Conservation (phyloP, 148 eudicot genomes). For the Heliosperma pusillum region DNA sequence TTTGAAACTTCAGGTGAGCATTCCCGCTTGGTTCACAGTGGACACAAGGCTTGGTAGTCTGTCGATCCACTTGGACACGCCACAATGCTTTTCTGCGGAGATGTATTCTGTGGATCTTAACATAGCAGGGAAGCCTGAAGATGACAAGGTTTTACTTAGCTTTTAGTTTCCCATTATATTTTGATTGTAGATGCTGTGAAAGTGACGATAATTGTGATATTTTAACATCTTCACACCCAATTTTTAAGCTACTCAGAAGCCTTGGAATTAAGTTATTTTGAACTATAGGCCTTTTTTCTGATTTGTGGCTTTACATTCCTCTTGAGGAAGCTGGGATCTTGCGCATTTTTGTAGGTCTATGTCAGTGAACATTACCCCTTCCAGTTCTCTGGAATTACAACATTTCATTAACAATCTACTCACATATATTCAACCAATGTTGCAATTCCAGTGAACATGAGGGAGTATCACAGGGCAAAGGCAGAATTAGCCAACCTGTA, state of each 20-base stretch:
- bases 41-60: slow-evolving; percentile 94
- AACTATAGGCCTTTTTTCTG: background rate
- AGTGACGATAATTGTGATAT: background rate
- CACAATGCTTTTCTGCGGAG: slow-evolving; percentile 99
- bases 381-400: too few species aligned
- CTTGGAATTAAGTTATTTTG: background rate
- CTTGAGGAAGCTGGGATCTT: background rate
- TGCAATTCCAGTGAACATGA: too few species aligned
- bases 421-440: too few species aligned
- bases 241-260: background rate
- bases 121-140: slow-evolving; percentile 83
- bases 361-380: background rate
- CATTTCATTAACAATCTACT: too few species aligned
- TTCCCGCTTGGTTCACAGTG: slow-evolving; percentile 92
- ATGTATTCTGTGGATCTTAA: slow-evolving; percentile 92
- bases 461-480: background rate
- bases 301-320: background rate
- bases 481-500: background rate
- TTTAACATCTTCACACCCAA: background rate
- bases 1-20: slow-evolving; percentile 62
- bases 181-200: background rate
- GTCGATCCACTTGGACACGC: slow-evolving; percentile 88
- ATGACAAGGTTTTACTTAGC: slow-evolving; percentile 88
- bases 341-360: background rate
- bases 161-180: background rate